phyloP scores from a whole-genome alignment of 441 rosid species.

The Eutrema salsugineum region DNA sequence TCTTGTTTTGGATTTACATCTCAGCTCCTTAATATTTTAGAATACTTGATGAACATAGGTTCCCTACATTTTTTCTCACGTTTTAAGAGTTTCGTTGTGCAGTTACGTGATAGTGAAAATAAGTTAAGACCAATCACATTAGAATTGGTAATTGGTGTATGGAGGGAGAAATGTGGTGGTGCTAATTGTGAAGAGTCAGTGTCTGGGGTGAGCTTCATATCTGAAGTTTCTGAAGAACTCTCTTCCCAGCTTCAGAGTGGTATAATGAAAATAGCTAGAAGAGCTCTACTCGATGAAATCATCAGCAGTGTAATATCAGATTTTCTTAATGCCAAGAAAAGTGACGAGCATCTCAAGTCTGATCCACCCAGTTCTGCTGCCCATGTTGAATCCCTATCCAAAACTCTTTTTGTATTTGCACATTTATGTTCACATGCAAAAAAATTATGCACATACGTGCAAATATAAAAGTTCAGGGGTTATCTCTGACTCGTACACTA shows the following conservation, averaged over 20 bases:
- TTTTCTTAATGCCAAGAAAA: conserved; percentile 46
- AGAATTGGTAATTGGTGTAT: conserved; percentile 48
- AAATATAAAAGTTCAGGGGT: not conserved
- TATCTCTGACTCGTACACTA: not conserved
- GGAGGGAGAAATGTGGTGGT: conserved; percentile 43
- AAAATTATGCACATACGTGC: not conserved
- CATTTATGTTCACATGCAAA: conserved; percentile 36
- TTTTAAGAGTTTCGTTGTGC: conserved; percentile 31
- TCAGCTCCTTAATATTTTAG: not conserved
- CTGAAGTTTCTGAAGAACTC: conserved; percentile 67
- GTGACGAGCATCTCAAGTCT: conserved; percentile 42
- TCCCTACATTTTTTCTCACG: not conserved
- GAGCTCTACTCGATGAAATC: conserved; percentile 79
- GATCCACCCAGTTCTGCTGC: conserved; percentile 36
- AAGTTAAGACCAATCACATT: conserved; percentile 53
- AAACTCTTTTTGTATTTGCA: conserved; percentile 20
- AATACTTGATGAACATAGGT: not conserved
- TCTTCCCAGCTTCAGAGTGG: conserved; percentile 80
- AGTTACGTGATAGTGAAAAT: conserved; percentile 69
- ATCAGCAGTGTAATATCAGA: conserved; percentile 62
- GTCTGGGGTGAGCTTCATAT: conserved; percentile 38
- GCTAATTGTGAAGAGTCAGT: conserved; percentile 35
- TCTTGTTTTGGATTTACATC: conserved; percentile 3
- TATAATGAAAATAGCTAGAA: conserved; percentile 75
- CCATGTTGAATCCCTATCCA: conserved; percentile 30